Base-by-base conservation (phyloP, 441 rosid species). In the Adansonia gregorii region DNA sequence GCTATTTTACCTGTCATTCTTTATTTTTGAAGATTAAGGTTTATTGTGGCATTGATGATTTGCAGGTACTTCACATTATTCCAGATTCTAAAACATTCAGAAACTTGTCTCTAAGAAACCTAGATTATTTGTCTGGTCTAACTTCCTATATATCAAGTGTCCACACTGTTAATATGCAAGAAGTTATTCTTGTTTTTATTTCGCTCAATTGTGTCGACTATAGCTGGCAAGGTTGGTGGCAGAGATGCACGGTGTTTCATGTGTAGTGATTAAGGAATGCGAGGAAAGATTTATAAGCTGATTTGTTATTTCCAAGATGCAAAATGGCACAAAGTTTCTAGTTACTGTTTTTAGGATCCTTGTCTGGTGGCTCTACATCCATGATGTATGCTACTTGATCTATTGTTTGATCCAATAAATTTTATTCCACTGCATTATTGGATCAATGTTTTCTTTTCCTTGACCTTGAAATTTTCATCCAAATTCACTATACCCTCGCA, bases 1-100 rank as follows among this genome's bases (percentile, higher is more conserved):
- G 51, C 75, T 7, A 7, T 19, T 35, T 55, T 45, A 7, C 65
- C 31, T 8, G 39, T 54, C 8, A 2, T n/a, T 72, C 5, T 52
- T 52, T 35, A 31, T 54, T 54, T 72, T 72, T 54, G 64, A 72
- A 27, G 75, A 31, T 72, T 8, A 54, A 67, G 71, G 49, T 43
- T 27, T 66, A 66, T 65, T 66, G 31, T 17, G 19, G 72, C 9
- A 67, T 67, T 43, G 14, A 67, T 4, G 31, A 8, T 45, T 45
- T 5, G 52, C 55, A 45, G 46, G 27, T 67, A 67, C 54, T 67
- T 67, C 8, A 45, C n/a, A 45, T 19, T 10, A 67, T 20, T 67
- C 54, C 10, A 12, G 73, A 69, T 22, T 49, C 22, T 19, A 48
- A 22, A 49, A 7, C 56, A 49, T 49, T 49, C 6, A 12, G 73